Percentiles rank a stretch among this genome's conserved stretches.
Conservation (phyloP, 2,329 filamentous ascomycete species). For the Talaromyces sp. region DNA sequence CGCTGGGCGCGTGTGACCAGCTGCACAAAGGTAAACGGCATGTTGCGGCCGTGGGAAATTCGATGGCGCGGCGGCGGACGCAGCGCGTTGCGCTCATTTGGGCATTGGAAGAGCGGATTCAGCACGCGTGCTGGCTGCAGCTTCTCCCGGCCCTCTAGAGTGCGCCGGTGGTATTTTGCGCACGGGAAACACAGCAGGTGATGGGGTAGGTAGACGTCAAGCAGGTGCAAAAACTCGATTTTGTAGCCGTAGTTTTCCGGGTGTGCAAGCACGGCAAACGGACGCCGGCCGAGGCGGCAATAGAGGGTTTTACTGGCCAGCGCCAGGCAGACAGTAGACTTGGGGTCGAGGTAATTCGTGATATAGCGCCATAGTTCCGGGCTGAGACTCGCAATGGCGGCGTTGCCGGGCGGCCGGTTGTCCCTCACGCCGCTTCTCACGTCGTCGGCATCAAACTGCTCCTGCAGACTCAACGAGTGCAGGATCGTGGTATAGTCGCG, state of each 20-base stretch:
- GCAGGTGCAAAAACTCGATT: conserved; percentile 46
- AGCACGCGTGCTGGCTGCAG: conserved; percentile 47
- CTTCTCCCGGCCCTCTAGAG: conserved; percentile 48
- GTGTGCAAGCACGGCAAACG: conserved; percentile 32
- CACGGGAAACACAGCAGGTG: conserved; percentile 59
- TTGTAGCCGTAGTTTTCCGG: conserved; percentile 44
- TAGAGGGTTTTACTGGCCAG: conserved; percentile 46
- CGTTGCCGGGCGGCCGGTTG: conserved; percentile 32
- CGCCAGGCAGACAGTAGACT: conserved; percentile 47
- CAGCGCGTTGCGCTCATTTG: conserved; percentile 46
- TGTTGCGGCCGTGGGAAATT: conserved; percentile 49
- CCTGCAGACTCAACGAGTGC: conserved; percentile 29
- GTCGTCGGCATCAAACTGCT: conserved; percentile 19
- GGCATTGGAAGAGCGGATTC: conserved; percentile 55
- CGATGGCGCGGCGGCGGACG: conserved; percentile 47
- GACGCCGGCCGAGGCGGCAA: conserved; percentile 35
- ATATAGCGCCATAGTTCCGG: conserved; percentile 44
- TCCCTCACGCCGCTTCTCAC: conserved; percentile 14
- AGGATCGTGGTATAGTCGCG: conserved; percentile 32
- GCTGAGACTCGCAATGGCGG: conserved; percentile 42
- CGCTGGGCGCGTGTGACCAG: conserved; percentile 48
- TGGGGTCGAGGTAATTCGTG: conserved; percentile 35
- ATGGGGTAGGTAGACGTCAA: conserved; percentile 49
- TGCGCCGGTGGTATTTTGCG: conserved; percentile 50
- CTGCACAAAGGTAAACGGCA: conserved; percentile 57